phyloP scores from a whole-genome alignment of 345 rosid genomes.

The Brassica napus region DNA sequence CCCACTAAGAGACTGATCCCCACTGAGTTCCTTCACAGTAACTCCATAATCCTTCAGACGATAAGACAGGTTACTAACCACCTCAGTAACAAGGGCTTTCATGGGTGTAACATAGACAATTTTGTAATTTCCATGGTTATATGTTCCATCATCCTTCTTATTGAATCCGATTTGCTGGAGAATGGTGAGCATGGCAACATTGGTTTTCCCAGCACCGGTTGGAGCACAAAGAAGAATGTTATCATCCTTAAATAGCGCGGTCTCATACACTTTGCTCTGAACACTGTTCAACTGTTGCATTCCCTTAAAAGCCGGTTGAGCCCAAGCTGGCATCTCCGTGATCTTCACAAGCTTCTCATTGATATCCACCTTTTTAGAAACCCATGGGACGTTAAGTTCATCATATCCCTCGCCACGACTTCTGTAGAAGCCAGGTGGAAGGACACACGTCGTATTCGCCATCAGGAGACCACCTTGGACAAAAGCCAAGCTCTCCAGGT shows the following conservation, averaged over 20 bases:
- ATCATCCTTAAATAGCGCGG: not conserved
- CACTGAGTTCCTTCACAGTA: slow-evolving; percentile 83
- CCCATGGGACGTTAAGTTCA: slow-evolving; percentile 85
- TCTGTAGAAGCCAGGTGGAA: slow-evolving; percentile 63
- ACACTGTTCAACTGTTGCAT: not conserved
- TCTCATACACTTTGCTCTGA: not conserved
- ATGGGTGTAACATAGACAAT: slow-evolving; percentile 94
- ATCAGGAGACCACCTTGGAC: no score
- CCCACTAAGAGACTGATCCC: slow-evolving; percentile 81
- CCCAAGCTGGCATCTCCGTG: slow-evolving; percentile 86
- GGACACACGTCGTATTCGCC: slow-evolving; percentile 11
- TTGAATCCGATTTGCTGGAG: slow-evolving; percentile 75
- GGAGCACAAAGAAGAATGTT: not conserved
- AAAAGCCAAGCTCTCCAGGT: slow-evolving; percentile 48
- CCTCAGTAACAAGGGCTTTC: slow-evolving; percentile 94
- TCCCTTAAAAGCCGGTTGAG: slow-evolving; percentile 82
- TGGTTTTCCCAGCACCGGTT: slow-evolving; percentile 95
- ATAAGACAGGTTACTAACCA: slow-evolving; percentile 70
- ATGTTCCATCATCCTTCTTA: slow-evolving; percentile 64
- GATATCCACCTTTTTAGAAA: slow-evolving; percentile 54
- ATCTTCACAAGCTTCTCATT: slow-evolving; percentile 71
- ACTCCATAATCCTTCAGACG: slow-evolving; percentile 69
- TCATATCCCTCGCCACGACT: slow-evolving; percentile 62
- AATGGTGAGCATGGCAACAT: slow-evolving; percentile 89
- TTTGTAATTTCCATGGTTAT: slow-evolving; percentile 65